A percentile compares a stretch with the other conserved stretches of the same genome.
phyloP scores from a whole-genome alignment of 805 yeast species.

The Dipodascus geniculatus region DNA sequence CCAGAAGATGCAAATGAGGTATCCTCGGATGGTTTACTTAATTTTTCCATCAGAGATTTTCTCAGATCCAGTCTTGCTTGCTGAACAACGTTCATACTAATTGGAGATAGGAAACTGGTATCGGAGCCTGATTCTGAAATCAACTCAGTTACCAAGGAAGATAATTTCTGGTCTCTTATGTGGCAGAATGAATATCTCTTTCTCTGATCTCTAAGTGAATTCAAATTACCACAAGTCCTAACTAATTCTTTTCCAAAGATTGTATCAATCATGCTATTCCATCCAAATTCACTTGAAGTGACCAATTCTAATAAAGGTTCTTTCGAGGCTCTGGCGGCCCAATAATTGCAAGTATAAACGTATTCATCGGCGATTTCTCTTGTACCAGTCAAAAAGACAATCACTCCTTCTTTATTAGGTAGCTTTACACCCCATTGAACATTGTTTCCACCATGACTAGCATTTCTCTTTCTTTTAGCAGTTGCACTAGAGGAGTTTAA shows the following conservation, averaged over 20 bases:
- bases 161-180: background rate
- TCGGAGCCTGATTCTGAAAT: background rate
- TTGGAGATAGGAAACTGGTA: background rate
- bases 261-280: conserved; percentile 30
- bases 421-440: conserved; percentile 43
- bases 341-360: conserved; percentile 70
- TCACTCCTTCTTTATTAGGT: conserved; percentile 30
- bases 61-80: background rate
- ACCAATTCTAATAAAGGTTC: conserved; percentile 63
- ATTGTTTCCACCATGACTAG: conserved; percentile 13
- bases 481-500: background rate
- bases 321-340: conserved; percentile 78
- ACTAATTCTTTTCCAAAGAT: background rate
- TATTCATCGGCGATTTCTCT: conserved; percentile 55
- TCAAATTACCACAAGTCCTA: background rate
- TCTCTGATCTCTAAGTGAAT: background rate
- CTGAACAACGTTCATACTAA: background rate
- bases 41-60: background rate
- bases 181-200: background rate
- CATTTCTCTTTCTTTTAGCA: background rate
- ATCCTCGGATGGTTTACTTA: background rate
- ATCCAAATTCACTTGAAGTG: conserved; percentile 68
- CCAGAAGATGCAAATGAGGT: background rate
- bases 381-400: conserved; percentile 55
- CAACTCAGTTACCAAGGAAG: background rate